Evolutionary conservation across 306 rosid species (phyloP), one percentile per base, ranked within the genome.

Genomic region (Leucaena leucocephala): DNA sequence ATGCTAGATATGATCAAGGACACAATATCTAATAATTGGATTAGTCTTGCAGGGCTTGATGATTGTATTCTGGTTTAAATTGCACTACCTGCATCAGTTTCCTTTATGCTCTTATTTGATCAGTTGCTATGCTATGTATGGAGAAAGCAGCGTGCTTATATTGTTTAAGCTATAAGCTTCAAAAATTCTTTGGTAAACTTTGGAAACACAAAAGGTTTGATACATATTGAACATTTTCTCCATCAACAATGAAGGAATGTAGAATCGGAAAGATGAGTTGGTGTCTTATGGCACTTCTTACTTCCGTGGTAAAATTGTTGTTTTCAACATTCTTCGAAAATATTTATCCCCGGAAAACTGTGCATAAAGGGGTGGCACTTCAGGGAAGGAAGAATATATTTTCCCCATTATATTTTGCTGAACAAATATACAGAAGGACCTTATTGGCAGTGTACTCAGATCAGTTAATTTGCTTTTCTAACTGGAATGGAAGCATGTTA

Each of bases 401-500:
- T 85, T 89, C 9, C 14, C 92, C 92, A 55, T 86, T 92, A 59
- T 90, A 88, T 81, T 84, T 90, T 2, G 90, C 88, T 35, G 89
- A 90, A 78, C 89, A 50, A 38, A 85, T 90, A 16, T 83, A 50
- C 48, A 88, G 88, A 35, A 90, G 92, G 74, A 82, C 85, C 48
- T 74, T 90, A 19, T 58, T 90, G 80, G 89, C 90, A 4, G 83
- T 86, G 86, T 83, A 92, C 84, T 88, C 92, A 38, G 88, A 88
- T 76, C 92, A 88, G 76, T 88, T 90, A 71, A 86, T 90, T 59
- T 90, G 92, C 63, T 90, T 90, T 61, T 85, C 88, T 83, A 90
- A 90, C 48, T 90, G 92, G 90, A 85, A 81, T 5, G 88, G 88
- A 58, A 86, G 90, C 82, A 88, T 90, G 74, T 81, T 88, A 90